Conservation (phyloP, 2,329 filamentous ascomycete species). For the Diaporthe ampelina region DNA sequence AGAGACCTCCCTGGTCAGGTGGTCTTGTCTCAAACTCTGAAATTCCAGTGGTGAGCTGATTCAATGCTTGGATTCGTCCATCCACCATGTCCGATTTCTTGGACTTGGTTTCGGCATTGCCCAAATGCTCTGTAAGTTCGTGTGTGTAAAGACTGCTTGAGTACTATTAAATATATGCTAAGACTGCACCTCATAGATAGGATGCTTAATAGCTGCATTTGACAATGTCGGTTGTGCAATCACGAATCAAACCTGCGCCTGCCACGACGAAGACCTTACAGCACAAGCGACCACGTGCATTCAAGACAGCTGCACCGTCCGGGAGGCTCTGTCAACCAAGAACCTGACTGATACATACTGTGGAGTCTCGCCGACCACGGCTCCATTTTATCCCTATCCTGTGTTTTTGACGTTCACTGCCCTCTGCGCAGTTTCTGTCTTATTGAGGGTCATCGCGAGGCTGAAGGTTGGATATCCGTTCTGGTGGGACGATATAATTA, state of each 20-base stretch:
- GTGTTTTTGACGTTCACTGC: background rate
- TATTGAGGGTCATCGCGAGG: constrained; percentile 8
- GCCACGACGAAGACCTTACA: background rate
- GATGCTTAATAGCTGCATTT: constrained; percentile 7
- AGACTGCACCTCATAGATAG: background rate
- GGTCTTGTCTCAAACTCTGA: background rate
- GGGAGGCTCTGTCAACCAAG: constrained; percentile 3
- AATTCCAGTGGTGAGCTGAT: background rate
- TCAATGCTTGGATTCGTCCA: background rate
- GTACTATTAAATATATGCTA: background rate
- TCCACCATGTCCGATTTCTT: background rate
- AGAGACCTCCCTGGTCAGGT: background rate
- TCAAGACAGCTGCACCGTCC: background rate
- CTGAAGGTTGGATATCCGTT: constrained; percentile 6
- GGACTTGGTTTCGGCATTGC: background rate
- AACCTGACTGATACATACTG: constrained; percentile 12
- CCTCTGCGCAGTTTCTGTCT: background rate
- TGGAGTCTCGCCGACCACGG: background rate
- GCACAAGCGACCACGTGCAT: constrained; percentile 4
- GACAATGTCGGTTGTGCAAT: background rate
- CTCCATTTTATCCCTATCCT: background rate
- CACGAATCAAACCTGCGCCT: constrained; percentile 13
- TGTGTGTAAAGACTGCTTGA: background rate
- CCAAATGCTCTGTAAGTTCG: constrained; percentile 20
- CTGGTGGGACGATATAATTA: constrained; percentile 26